phyloP scores from a whole-genome alignment of 345 rosid species.

The Rubroshorea leprosula region DNA sequence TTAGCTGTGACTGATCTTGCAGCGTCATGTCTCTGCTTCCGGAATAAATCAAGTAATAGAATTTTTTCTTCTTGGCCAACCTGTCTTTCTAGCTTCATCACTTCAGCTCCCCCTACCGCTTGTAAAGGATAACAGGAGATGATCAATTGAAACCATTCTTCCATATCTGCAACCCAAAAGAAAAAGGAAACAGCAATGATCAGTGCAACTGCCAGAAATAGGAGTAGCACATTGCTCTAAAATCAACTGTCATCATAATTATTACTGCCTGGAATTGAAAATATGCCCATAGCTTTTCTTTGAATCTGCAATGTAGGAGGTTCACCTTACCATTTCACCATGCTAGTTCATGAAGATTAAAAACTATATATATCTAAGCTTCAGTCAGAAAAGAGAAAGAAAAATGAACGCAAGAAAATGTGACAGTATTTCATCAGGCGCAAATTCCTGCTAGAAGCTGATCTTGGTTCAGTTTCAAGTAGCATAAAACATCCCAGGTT shows the following conservation, averaged over 20 bases:
- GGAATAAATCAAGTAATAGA: conserved; percentile 68
- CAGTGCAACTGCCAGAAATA: conserved; percentile 2
- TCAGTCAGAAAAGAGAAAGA: too few relatives aligned
- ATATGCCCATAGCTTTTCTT: too few relatives aligned
- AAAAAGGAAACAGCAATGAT: neutral
- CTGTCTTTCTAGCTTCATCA: conserved; percentile 47
- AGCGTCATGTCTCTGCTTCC: conserved; percentile 59
- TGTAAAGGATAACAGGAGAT: conserved; percentile 74
- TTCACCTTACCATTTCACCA: too few relatives aligned
- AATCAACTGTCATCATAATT: conserved; percentile 17
- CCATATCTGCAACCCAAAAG: conserved; percentile 46
- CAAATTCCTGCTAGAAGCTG: neutral
- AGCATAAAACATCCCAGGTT: too few relatives aligned
- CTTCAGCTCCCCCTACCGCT: conserved; percentile 32
- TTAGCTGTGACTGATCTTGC: conserved; percentile 31
- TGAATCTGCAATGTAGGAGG: too few relatives aligned
- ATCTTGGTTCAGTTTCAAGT: neutral
- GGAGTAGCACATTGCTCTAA: conserved; percentile 5
- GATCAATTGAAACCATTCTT: conserved; percentile 81
- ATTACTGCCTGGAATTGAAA: too few relatives aligned
- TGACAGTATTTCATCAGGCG: neutral
- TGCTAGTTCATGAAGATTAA: too few relatives aligned
- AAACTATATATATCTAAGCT: too few relatives aligned
- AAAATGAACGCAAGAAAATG: conserved; percentile 7
- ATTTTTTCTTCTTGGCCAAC: conserved; percentile 50